These are phyloP conservation scores for Platismatia glauca DNA, from an alignment of 495 filamentous ascomycete species.

Conservation along the genomic window DNA sequence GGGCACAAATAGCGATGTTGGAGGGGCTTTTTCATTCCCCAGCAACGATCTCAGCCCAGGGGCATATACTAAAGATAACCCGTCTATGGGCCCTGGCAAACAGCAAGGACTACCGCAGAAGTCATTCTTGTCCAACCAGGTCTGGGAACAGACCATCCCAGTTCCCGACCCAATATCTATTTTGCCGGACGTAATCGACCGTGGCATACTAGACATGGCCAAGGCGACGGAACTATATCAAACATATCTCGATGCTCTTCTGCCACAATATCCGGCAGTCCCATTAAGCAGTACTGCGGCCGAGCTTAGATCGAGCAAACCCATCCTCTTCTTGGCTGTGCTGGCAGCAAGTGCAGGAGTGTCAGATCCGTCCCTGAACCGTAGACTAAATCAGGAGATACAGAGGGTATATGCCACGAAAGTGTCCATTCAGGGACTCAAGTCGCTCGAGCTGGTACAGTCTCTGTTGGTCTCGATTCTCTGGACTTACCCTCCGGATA, in stretches of 20 bases:
- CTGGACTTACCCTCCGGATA: slow-evolving; percentile 69
- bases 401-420: slow-evolving; percentile 58
- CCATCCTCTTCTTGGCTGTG: slow-evolving; percentile 65
- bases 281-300: slow-evolving; percentile 36
- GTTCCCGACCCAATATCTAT: neutral
- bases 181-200: slow-evolving; percentile 16
- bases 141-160: neutral
- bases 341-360: slow-evolving; percentile 51
- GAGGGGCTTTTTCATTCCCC: neutral
- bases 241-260: slow-evolving; percentile 54
- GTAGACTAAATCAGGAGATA: slow-evolving; percentile 51
- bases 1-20: neutral
- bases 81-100: neutral
- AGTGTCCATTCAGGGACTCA: slow-evolving; percentile 58
- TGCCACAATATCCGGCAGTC: slow-evolving; percentile 55
- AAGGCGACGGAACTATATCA: slow-evolving; percentile 35
- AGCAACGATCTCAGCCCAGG: neutral
- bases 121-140: neutral
- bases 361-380: slow-evolving; percentile 40
- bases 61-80: neutral
- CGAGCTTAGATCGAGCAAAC: slow-evolving; percentile 54
- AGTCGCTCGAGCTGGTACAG: slow-evolving; percentile 71
- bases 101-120: neutral
- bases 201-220: slow-evolving; percentile 15
- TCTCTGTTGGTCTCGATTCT: slow-evolving; percentile 56